Conservation (phyloP, 2,329 filamentous ascomycete species). For the Stemphylium beticola region DNA sequence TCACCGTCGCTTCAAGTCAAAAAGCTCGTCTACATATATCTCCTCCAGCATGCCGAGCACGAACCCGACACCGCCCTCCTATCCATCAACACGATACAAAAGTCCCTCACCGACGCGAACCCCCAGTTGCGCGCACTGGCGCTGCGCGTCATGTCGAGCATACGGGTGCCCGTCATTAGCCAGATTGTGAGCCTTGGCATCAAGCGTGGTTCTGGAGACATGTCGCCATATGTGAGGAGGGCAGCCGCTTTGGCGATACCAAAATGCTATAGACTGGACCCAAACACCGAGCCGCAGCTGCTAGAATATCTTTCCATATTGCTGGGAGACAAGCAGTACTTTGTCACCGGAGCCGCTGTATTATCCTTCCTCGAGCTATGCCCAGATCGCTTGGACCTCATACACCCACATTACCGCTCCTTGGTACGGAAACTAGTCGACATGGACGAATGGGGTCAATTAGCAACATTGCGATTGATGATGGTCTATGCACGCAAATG, state of each 20-base stretch:
- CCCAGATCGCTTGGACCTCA: conserved; percentile 82
- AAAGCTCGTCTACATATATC: conserved; percentile 98
- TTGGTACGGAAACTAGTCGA: conserved; percentile 91
- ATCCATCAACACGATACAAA: conserved; percentile 98
- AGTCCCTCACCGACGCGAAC: conserved; percentile 90
- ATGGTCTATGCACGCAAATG: conserved; percentile 83
- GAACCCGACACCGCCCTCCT: conserved; percentile 94
- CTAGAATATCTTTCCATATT: conserved; percentile 80
- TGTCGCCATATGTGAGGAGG: conserved; percentile 92
- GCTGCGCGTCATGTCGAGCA: conserved; percentile 94
- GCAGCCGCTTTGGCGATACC: conserved; percentile 92
- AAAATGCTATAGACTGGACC: conserved; percentile 93
- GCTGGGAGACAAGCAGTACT: conserved; percentile 91
- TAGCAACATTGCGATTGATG: conserved; percentile 82
- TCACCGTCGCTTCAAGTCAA: conserved; percentile 94
- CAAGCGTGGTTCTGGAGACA: conserved; percentile 89
- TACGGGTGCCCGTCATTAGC: conserved; percentile 95
- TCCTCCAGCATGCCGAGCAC: conserved; percentile 90
- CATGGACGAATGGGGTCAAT: conserved; percentile 98
- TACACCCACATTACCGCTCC: conserved; percentile 87
- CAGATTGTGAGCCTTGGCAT: conserved; percentile 97
- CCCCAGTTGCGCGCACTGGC: conserved; percentile 91
- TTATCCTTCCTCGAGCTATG: conserved; percentile 88
- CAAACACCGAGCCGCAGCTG: conserved; percentile 81
- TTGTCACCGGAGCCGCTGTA: conserved; percentile 93